Evolutionary conservation across 495 filamentous ascomycete genomes (phyloP).

Genomic region (Neurospora discreta): DNA sequence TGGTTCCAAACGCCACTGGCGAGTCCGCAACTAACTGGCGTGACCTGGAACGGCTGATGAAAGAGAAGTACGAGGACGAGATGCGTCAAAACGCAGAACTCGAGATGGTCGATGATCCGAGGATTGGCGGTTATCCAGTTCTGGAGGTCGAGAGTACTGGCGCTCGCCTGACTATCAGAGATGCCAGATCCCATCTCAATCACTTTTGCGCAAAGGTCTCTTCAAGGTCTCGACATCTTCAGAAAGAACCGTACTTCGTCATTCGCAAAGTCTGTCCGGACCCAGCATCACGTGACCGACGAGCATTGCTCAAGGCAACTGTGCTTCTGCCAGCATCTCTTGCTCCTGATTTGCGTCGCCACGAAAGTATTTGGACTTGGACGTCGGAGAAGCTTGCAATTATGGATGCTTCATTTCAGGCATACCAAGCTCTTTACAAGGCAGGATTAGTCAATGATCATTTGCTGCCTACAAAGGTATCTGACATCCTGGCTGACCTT

Average conservation of each 20-base stretch:
- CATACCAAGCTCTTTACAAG: conserved; percentile 59
- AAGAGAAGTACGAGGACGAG: conserved; percentile 60
- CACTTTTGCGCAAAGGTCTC: conserved; percentile 70
- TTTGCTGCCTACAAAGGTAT: conserved; percentile 49
- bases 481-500: conserved; percentile 25
- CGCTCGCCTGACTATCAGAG: conserved; percentile 61
- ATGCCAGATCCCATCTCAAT: conserved; percentile 61
- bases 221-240: conserved; percentile 13
- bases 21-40: conserved; percentile 42
- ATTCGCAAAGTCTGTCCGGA: background rate
- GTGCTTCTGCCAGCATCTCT: conserved; percentile 67
- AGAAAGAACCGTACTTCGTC: conserved; percentile 37
- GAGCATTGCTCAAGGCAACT: conserved; percentile 32
- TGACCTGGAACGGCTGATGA: conserved; percentile 61
- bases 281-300: background rate
- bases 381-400: conserved; percentile 60
- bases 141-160: conserved; percentile 46
- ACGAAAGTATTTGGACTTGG: conserved; percentile 47
- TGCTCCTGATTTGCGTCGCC: conserved; percentile 46
- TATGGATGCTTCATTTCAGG: conserved; percentile 77
- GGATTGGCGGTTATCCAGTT: conserved; percentile 31
- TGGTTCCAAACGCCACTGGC: conserved; percentile 31
- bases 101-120: conserved; percentile 41
- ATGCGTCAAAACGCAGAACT: conserved; percentile 39
- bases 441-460: conserved; percentile 69